Evolutionary conservation across 176 grass and related monocot genomes (phyloP).

Genomic region (Zoysia japonica): DNA sequence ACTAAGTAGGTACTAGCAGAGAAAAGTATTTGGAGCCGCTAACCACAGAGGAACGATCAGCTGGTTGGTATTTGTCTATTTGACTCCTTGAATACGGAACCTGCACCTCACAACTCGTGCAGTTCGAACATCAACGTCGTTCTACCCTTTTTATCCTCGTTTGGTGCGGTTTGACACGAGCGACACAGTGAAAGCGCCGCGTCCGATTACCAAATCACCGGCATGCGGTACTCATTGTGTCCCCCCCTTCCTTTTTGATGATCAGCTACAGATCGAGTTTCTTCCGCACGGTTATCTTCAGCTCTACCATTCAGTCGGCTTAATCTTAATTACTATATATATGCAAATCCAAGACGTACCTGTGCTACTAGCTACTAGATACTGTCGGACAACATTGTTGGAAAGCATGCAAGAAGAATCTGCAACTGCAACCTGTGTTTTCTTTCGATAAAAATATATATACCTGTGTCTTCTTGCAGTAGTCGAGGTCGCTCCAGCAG

Average conservation of each 20-base stretch:
- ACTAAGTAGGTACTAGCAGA: background rate
- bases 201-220: background rate
- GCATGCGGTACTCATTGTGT: background rate
- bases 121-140: conserved; percentile 35
- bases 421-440: background rate
- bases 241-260: background rate
- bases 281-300: background rate
- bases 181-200: background rate
- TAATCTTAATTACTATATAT: background rate
- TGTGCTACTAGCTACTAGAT: background rate
- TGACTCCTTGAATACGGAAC: conserved; percentile 17
- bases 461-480: conserved; percentile 83
- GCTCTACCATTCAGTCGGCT: background rate
- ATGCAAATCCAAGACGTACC: too few species aligned
- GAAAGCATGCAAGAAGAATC: background rate
- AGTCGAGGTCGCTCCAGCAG: conserved; percentile 88
- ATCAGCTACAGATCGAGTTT: background rate
- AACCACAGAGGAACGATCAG: background rate
- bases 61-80: background rate
- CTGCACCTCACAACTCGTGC: background rate
- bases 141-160: conserved; percentile 8
- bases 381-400: background rate
- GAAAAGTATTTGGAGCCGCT: conserved; percentile 34
- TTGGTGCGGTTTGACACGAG: conserved; percentile 33
- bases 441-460: too few species aligned